phyloP scores from a whole-genome alignment of 2,329 filamentous ascomycete genomes.

The Cladosporium austrohemisphaericum region DNA sequence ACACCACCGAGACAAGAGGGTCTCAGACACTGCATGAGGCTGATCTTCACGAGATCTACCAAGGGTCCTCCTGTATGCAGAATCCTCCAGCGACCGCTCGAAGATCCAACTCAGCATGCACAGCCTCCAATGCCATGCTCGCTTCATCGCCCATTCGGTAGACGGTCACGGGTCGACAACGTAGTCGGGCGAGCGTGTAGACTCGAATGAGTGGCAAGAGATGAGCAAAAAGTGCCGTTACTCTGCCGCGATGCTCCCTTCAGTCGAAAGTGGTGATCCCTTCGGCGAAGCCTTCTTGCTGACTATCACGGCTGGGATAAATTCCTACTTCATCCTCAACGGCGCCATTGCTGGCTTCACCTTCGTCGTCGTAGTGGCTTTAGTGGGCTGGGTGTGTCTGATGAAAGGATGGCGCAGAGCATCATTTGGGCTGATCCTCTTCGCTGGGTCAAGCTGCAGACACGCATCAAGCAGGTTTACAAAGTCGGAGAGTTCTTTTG shows the following conservation, averaged over 20 bases:
- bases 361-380: slow-evolving; percentile 10
- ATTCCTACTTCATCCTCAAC: slow-evolving; percentile 16
- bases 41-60: neutral
- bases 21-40: slow-evolving; percentile 3
- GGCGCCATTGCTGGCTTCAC: slow-evolving; percentile 22
- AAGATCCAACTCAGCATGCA: too few species aligned
- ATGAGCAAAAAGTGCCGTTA: too few species aligned
- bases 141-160: too few species aligned
- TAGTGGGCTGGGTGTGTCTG: slow-evolving; percentile 12
- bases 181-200: too few species aligned
- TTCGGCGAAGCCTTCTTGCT: neutral
- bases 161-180: too few species aligned
- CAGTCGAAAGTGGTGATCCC: too few species aligned
- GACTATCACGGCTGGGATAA: slow-evolving; percentile 1
- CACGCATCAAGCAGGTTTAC: slow-evolving; percentile 85
- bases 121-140: too few species aligned
- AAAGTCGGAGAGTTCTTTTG: slow-evolving; percentile 76
- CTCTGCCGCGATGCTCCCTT: too few species aligned
- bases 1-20: neutral
- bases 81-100: too few species aligned
- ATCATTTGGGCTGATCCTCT: slow-evolving; percentile 80
- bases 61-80: neutral
- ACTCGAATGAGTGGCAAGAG: too few species aligned
- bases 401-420: slow-evolving; percentile 90
- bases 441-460: slow-evolving; percentile 84